Base-by-base conservation (phyloP, 2,329 filamentous ascomycete genomes). In the Scorias spongiosa region DNA sequence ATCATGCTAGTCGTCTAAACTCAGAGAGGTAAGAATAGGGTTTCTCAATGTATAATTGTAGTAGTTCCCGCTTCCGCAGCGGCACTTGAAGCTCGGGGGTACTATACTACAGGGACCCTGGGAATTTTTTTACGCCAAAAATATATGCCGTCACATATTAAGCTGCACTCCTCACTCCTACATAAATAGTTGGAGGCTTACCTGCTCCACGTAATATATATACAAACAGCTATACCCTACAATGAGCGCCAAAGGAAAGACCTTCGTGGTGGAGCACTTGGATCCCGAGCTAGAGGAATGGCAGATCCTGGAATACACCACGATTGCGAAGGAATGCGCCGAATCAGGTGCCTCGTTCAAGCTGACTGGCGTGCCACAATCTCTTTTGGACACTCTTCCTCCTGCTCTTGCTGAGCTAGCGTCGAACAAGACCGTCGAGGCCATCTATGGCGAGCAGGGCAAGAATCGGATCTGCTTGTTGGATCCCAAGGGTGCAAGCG, bases 181-280 rank as follows among this genome's bases (percentile, higher is more conserved):
- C 20, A 26, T 26, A 26, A 26, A 26, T 26, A 26, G 7, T 7
- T 26, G 7, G 20, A 26, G 20, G 20, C 20, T 26, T 3, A 26
- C 20, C 20, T 26, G 20, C 20, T 26, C 20, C 4, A 26, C 20
- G 20, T 26, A 7, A 26, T 26, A 26, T 26, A 3, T 4, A 26
- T 26, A 36, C 32, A 36, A 9, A 9, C 12, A 3, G 9, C 15
- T 15, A 12, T 15, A 36, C 17, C 5, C 11, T 11, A 40, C 38
- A 40, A 40, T 40, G 38, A 12, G 11, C 32, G 32, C 38, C 12
- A 84, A 8, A 30, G 52, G 49, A 30, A 51, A 87, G 65, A 88
- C 79, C 38, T 95, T 91, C 66, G 84, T 96, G 57, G 88, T 96
- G 55, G 89, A 96, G 70, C 89, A 98, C 65, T 79, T 98, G 51